Base-by-base conservation (phyloP, 441 rosid species). In the Iberis amara region DNA sequence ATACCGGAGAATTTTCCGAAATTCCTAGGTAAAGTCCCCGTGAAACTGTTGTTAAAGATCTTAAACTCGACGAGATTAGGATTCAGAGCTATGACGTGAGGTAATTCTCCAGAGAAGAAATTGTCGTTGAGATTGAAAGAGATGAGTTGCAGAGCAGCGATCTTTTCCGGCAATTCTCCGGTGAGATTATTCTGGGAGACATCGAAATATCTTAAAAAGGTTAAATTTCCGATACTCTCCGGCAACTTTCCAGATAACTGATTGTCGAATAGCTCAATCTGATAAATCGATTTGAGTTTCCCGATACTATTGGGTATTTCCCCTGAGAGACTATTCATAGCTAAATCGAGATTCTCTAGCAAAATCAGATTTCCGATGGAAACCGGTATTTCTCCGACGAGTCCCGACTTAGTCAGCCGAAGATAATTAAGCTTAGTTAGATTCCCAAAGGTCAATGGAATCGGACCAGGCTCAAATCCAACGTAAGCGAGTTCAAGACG, bases 31-130 rank as follows among this genome's bases (percentile, higher is more conserved):
- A 86, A 71, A 0, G 15, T 69, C 3, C 95, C 95, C 0, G 71
- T 64, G 39, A 86, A 86, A 47, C 80, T 78, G 79, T 86, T 86
- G 69, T 81, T 77, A 68, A 78, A 86, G 67, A 86, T 73, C 49
- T 72, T 78, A 7, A 86, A 62, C 11, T 65, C 54, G 44, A 2
- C 8, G n/a, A 86, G 67, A 48, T 75, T 67, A 2, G 70, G 80
- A 55, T 83, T 81, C 9, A 53, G 7, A 28, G 80, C 80, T 39
- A 86, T 28, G 28, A 61, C 43, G 3, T 64, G 69, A 0, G 90
- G 84, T 11, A 86, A 60, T 37, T 68, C 73, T 0, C 95, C 90
- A 6, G 47, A 64, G 61, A 86, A 66, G 54, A 38, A 37, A 33
- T 86, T 86, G 45, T 86, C 88, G 27, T 80, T 79, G 26, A 86